These are phyloP conservation scores for Wickerhamiella allomyrinae DNA, from an alignment of 805 yeast genomes.

Conservation along the genomic window DNA sequence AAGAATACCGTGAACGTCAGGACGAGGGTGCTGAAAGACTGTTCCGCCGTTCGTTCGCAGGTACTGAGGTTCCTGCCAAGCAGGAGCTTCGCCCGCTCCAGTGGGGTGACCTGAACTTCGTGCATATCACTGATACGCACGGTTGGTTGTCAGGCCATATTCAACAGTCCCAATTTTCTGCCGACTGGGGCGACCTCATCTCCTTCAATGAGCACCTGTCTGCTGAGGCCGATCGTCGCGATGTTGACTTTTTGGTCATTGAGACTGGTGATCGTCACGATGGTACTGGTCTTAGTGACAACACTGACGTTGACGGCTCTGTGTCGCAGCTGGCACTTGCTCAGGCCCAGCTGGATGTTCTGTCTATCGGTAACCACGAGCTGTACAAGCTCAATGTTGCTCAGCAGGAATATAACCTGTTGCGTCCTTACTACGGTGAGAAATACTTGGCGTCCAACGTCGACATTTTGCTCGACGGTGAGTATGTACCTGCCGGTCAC, in stretches of 20 bases:
- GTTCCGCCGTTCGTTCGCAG: conserved; percentile 4
- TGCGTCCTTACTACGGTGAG: conserved; percentile 43
- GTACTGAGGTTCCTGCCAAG: conserved; percentile 3
- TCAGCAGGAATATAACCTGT: conserved; percentile 44
- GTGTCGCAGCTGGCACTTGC: conserved; percentile 51
- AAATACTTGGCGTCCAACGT: conserved; percentile 41
- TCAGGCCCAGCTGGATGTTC: conserved; percentile 50
- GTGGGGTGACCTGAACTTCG: conserved; percentile 47
- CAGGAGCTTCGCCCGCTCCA: conserved; percentile 1
- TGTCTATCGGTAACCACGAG: conserved; percentile 88
- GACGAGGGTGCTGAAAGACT: not conserved
- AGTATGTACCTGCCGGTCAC: conserved; percentile 52
- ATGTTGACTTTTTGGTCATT: conserved; percentile 53
- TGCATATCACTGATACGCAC: conserved; percentile 91
- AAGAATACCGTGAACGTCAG: conserved; percentile 1
- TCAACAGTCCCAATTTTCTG: conserved; percentile 38
- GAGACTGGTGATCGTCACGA: conserved; percentile 93
- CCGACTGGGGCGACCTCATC: conserved; percentile 85
- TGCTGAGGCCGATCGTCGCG: conserved; percentile 29
- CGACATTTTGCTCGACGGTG: conserved; percentile 25
- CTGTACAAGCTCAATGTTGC: conserved; percentile 59
- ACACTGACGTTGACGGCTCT: conserved; percentile 57
- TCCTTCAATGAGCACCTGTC: conserved; percentile 48
- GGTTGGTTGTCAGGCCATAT: conserved; percentile 46
- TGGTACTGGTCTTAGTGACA: conserved; percentile 83